Percentiles rank a stretch among this genome's conserved stretches.
phyloP scores from a whole-genome alignment of 2,329 filamentous ascomycete genomes.

The Monilinia aucupariae region DNA sequence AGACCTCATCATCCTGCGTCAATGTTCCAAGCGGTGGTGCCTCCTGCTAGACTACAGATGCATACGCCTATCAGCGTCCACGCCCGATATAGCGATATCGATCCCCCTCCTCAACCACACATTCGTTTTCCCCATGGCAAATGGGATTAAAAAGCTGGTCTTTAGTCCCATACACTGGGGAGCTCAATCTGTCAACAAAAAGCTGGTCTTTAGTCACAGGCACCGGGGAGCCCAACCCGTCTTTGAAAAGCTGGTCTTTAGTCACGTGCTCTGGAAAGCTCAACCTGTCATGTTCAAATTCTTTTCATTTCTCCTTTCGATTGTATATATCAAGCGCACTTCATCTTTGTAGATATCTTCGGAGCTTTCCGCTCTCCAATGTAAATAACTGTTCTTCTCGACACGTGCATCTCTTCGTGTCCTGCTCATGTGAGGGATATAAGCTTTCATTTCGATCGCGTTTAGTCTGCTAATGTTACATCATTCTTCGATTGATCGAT shows the following conservation, averaged over 20 bases:
- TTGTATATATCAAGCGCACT: neutral
- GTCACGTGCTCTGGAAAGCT: too few relatives aligned
- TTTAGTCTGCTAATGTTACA: neutral
- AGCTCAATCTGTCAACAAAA: neutral
- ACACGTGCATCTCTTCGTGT: neutral
- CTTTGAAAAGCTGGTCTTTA: neutral
- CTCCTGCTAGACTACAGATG: slow-evolving; percentile 6
- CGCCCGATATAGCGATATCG: neutral
- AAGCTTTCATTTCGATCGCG: neutral
- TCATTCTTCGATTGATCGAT: slow-evolving; percentile 6
- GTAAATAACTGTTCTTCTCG: neutral
- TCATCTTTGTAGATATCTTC: neutral
- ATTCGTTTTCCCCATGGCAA: neutral
- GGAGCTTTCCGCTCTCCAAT: slow-evolving; percentile 4
- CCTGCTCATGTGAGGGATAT: slow-evolving; percentile 1
- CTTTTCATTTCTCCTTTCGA: neutral
- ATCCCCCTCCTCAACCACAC: neutral
- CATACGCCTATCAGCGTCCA: neutral
- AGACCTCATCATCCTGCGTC: slow-evolving; percentile 39
- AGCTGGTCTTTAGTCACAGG: neutral
- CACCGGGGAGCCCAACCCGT: neutral
- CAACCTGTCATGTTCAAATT: too few relatives aligned
- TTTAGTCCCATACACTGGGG: neutral
- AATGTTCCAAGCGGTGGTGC: slow-evolving; percentile 34
- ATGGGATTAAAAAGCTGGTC: neutral